These are phyloP conservation scores for Bathelium albidoporum DNA, from an alignment of 495 filamentous ascomycete genomes.

Conservation along the genomic window DNA sequence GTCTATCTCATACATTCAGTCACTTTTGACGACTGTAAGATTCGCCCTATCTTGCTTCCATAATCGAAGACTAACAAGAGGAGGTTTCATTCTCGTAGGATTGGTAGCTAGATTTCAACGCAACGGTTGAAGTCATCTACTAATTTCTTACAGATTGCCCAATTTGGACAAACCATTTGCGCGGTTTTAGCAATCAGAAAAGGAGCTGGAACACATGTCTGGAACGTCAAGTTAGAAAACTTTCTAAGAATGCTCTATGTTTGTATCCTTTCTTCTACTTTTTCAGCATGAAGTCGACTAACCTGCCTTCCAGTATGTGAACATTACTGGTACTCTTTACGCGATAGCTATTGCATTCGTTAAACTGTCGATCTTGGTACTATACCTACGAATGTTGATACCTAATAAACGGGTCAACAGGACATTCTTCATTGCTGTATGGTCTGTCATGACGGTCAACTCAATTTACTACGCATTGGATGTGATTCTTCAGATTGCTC, in stretches of 20 bases:
- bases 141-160: not conserved
- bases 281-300: not conserved
- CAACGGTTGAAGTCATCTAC: not conserved
- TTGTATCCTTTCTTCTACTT: not conserved
- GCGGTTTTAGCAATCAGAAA: not conserved
- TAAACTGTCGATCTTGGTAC: not conserved
- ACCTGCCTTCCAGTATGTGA: not conserved
- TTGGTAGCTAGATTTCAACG: not conserved
- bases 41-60: not conserved
- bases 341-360: not conserved
- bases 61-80: not conserved
- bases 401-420: not conserved
- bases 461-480: not conserved
- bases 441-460: not conserved
- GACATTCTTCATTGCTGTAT: not conserved
- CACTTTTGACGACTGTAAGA: not conserved
- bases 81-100: not conserved
- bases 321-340: not conserved
- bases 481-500: not conserved
- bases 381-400: not conserved
- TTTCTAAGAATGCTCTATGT: not conserved
- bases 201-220: not conserved
- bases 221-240: not conserved
- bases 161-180: not conserved
- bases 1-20: not conserved